Evolutionary conservation across 1,284 basidiomycete species (phyloP).

Genomic region (Ganoderma sp.): DNA sequence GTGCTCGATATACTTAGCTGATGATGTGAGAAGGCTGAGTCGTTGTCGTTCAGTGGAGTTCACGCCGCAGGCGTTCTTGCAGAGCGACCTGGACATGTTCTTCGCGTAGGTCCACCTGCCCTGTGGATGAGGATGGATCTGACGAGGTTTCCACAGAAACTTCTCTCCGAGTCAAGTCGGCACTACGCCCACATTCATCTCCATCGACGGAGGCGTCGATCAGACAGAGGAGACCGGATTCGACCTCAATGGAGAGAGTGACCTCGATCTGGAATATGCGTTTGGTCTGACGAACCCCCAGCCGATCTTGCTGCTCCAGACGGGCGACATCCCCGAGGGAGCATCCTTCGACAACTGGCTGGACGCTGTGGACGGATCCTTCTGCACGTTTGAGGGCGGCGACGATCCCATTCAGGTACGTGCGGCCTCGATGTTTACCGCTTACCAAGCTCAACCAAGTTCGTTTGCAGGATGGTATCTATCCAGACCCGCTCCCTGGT

Average conservation of each 20-base stretch:
- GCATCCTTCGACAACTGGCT: slow-evolving; percentile 54
- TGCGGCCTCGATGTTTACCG: not conserved
- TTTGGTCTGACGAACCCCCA: slow-evolving; percentile 54
- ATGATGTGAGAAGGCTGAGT: not conserved
- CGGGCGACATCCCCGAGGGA: slow-evolving; percentile 51
- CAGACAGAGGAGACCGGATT: slow-evolving; percentile 45
- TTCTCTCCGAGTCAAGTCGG: slow-evolving; percentile 46
- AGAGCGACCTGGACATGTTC: slow-evolving; percentile 53
- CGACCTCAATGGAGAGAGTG: slow-evolving; percentile 56
- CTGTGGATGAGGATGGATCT: not conserved
- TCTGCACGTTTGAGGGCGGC: slow-evolving; percentile 66
- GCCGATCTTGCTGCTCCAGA: slow-evolving; percentile 53
- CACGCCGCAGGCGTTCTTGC: slow-evolving; percentile 53
- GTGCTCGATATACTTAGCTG: slow-evolving; percentile 2
- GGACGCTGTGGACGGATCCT: slow-evolving; percentile 54
- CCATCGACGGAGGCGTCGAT: slow-evolving; percentile 51
- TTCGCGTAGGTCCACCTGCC: slow-evolving; percentile 40
- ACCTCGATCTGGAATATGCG: slow-evolving; percentile 59
- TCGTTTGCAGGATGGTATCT: slow-evolving; percentile 52
- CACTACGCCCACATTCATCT: slow-evolving; percentile 48
- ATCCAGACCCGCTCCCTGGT: slow-evolving; percentile 54
- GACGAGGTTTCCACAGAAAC: slow-evolving; percentile 35
- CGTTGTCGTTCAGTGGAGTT: slow-evolving; percentile 48
- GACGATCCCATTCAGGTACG: slow-evolving; percentile 51
- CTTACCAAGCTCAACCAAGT: not conserved